Evolutionary conservation across 225 moss, liverwort and hornwort genomes (phyloP).

Genomic region (Pseudoscleropodium purum): DNA sequence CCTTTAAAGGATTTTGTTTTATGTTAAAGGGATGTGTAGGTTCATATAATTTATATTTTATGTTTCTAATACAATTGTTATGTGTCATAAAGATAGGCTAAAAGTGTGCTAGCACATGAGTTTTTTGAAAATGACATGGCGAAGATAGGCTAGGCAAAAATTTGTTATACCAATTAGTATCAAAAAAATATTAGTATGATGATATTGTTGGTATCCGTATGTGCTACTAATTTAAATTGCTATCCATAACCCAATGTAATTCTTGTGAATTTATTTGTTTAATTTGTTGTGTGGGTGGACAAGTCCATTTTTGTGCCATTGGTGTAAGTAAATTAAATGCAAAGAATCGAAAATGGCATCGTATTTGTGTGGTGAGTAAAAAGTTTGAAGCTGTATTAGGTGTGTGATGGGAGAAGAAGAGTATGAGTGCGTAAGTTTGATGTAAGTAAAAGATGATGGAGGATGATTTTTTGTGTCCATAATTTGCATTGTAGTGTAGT

Average conservation of each 20-base stretch:
- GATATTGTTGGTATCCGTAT: background rate
- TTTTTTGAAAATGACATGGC: accelerated
- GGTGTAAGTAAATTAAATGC: accelerated
- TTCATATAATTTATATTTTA: background rate
- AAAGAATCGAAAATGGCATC: background rate
- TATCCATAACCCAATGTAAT: background rate
- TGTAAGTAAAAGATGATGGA: background rate
- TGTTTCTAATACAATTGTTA: too few relatives aligned
- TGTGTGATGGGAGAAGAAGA: background rate
- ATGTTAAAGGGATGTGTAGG: accelerated
- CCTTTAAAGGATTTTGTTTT: background rate
- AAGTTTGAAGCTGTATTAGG: background rate
- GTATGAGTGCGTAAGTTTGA: background rate
- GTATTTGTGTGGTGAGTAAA: background rate
- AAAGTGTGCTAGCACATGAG: background rate
- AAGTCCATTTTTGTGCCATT: background rate
- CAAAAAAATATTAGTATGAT: background rate
- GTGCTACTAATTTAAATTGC: background rate
- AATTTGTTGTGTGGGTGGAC: background rate
- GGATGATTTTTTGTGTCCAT: background rate
- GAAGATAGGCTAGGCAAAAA: too few relatives aligned
- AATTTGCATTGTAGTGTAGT: background rate
- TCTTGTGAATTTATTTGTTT: background rate
- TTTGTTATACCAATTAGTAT: background rate
- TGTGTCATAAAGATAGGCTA: accelerated